Conservation (phyloP, 768 basidiomycete genomes). For the Podaxis pistillaris region DNA sequence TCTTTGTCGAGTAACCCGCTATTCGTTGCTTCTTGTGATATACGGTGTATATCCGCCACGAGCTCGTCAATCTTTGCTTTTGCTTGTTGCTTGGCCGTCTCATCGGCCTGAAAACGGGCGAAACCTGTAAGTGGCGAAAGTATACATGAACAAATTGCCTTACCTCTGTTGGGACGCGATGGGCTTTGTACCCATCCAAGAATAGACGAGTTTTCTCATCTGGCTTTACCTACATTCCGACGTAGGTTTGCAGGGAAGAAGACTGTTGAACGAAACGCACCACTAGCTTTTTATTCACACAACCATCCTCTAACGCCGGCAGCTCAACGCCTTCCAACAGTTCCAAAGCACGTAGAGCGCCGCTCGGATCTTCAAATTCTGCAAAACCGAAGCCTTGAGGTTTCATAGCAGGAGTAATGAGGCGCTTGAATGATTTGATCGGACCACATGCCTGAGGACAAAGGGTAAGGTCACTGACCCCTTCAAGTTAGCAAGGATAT, state of each 20-base stretch:
- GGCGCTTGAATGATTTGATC: slow-evolving; percentile 86
- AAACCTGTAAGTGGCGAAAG: slow-evolving; percentile 4
- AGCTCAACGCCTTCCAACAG: slow-evolving; percentile 48
- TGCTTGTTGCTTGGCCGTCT: slow-evolving; percentile 59
- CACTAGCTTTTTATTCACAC: slow-evolving; percentile 51
- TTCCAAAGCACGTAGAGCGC: slow-evolving; percentile 71
- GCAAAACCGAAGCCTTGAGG: slow-evolving; percentile 98
- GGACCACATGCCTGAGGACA: slow-evolving; percentile 78
- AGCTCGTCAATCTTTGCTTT: slow-evolving; percentile 63
- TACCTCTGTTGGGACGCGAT: slow-evolving; percentile 82
- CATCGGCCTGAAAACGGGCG: slow-evolving; percentile 56
- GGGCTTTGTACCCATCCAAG: slow-evolving; percentile 80
- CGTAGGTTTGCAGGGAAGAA: slow-evolving; percentile 44
- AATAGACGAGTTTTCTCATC: slow-evolving; percentile 93
- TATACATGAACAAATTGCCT: slow-evolving; percentile 26
- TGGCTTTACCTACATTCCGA: slow-evolving; percentile 74
- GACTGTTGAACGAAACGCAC: slow-evolving; percentile 53
- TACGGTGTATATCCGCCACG: slow-evolving; percentile 68
- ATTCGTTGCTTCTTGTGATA: slow-evolving; percentile 73
- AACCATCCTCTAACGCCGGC: slow-evolving; percentile 51
- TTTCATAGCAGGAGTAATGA: slow-evolving; percentile 89
- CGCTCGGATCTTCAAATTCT: slow-evolving; percentile 91
- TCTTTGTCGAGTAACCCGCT: slow-evolving; percentile 78
- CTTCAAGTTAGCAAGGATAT: not conserved
- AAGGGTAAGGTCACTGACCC: not conserved